phyloP scores from a whole-genome alignment of 805 yeast species.

The Candida anglica region DNA sequence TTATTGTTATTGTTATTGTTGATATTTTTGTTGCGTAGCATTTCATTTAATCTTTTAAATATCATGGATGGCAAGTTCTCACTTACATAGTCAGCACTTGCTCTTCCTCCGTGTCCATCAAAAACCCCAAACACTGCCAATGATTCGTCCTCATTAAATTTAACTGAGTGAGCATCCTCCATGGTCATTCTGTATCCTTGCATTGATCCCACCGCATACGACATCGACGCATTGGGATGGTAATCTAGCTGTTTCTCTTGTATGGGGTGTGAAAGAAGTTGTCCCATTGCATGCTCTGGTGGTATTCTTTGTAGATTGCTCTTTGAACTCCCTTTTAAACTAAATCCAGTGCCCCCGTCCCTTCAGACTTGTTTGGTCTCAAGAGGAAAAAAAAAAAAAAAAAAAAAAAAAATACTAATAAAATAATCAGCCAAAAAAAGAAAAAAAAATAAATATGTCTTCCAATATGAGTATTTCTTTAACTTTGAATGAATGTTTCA shows the following conservation, averaged over 20 bases:
- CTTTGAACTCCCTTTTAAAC: too few relatives aligned
- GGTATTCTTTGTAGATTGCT: too few relatives aligned
- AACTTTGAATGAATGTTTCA: too few relatives aligned
- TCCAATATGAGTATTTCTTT: too few relatives aligned
- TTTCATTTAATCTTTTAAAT: slow-evolving; percentile 21
- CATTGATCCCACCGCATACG: slow-evolving; percentile 69
- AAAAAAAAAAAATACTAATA: too few relatives aligned
- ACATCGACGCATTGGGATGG: slow-evolving; percentile 39
- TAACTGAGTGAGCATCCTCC: slow-evolving; percentile 70
- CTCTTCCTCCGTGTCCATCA: slow-evolving; percentile 80
- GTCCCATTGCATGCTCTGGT: slow-evolving; percentile 60
- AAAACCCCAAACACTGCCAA: slow-evolving; percentile 63
- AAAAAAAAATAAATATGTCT: too few relatives aligned
- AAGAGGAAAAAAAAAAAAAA: too few relatives aligned
- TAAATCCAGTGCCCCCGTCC: too few relatives aligned
- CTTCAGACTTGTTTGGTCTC: too few relatives aligned
- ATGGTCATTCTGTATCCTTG: slow-evolving; percentile 72
- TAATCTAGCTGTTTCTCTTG: slow-evolving; percentile 61
- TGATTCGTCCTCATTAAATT: slow-evolving; percentile 39
- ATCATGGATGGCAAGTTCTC: slow-evolving; percentile 35
- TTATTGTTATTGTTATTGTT: too few relatives aligned
- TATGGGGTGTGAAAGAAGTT: slow-evolving; percentile 67
- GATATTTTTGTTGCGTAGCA: slow-evolving; percentile 2
- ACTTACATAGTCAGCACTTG: slow-evolving; percentile 53
- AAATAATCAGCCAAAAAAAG: too few relatives aligned